A percentile compares a stretch with the other conserved stretches of the same genome.
Evolutionary conservation across 2,329 filamentous ascomycete genomes (phyloP).

Genomic region (Dothideomycetes sp.): DNA sequence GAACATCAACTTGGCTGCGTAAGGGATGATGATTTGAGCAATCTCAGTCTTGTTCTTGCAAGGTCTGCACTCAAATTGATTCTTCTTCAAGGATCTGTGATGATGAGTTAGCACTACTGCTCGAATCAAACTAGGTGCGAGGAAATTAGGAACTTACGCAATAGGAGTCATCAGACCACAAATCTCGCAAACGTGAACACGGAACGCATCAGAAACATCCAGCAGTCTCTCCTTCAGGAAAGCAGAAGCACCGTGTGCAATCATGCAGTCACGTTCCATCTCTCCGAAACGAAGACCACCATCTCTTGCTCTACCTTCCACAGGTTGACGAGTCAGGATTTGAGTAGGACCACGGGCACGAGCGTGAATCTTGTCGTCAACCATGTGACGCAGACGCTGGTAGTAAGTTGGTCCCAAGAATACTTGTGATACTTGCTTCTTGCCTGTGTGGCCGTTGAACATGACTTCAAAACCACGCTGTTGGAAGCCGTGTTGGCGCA

Average conservation of each 20-base stretch:
- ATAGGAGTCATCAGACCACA: conserved; percentile 98
- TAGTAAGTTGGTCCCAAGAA: conserved; percentile 99
- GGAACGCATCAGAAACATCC: conserved; percentile 94
- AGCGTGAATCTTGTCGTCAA: conserved; percentile 99
- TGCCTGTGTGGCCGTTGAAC: conserved; percentile 97
- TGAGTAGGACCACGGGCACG: conserved; percentile 92
- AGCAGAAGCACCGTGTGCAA: conserved; percentile 93
- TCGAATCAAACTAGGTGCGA: conserved; percentile 26
- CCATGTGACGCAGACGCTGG: conserved; percentile 97
- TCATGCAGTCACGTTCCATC: conserved; percentile 99
- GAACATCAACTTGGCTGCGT: conserved; percentile 95
- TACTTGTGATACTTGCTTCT: conserved; percentile 85
- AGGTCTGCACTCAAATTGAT: conserved; percentile 90
- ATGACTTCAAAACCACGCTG: conserved; percentile 96
- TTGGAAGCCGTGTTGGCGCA: conserved; percentile 87
- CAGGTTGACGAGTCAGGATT: conserved; percentile 92
- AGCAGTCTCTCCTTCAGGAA: conserved; percentile 97
- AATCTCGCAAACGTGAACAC: conserved; percentile 96
- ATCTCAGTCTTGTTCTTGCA: conserved; percentile 99
- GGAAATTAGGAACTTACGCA: conserved; percentile 59
- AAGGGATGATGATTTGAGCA: conserved; percentile 94
- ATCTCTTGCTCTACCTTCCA: conserved; percentile 95
- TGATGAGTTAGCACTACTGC: conserved; percentile 18
- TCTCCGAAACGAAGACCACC: conserved; percentile 98
- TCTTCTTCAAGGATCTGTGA: conserved; percentile 59